phyloP scores from a whole-genome alignment of 164 flowering plant species.

The Vitis vinifera region ASM3070453v1 NC_081808.1:4586501-4587000 shows the following conservation, averaged over 20 bases:
- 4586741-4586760: conserved; percentile 47
- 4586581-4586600: conserved; percentile 48
- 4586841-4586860: conserved; percentile 48
- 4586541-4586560: conserved; percentile 29
- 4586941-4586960: not conserved
- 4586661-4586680: conserved; percentile 48
- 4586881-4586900: conserved; percentile 25
- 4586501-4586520: conserved; percentile 53
- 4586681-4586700: conserved; percentile 64
- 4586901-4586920: conserved; percentile 21
- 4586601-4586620: conserved; percentile 55
- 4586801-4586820: conserved; percentile 66
- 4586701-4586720: conserved; percentile 69
- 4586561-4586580: conserved; percentile 52
- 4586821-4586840: conserved; percentile 56
- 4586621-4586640: conserved; percentile 50
- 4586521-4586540: conserved; percentile 52
- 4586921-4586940: not conserved
- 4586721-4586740: conserved; percentile 56
- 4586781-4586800: conserved; percentile 51
- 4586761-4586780: conserved; percentile 54
- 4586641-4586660: conserved; percentile 38
- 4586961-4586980: not conserved
- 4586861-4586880: conserved; percentile 41
- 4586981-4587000: too few species aligned